These are phyloP conservation scores for Nemania sp. DNA, from an alignment of 2,329 filamentous ascomycete species.

Conservation along the genomic window DNA sequence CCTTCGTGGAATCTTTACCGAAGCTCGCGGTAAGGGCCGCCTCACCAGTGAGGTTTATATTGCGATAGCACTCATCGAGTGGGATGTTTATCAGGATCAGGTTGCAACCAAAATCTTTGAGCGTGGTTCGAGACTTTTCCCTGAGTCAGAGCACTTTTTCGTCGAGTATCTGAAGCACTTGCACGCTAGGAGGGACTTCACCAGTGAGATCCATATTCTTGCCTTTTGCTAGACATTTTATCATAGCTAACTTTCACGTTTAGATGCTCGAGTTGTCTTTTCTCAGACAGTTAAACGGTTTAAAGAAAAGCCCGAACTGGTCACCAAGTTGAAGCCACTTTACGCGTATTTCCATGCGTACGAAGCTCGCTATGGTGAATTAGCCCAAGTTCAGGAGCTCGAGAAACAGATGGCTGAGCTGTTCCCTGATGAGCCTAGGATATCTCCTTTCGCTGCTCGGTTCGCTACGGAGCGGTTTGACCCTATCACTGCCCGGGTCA, in stretches of 20 bases:
- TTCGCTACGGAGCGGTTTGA: slow-evolving; percentile 77
- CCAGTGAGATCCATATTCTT: slow-evolving; percentile 71
- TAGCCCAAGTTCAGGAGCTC: slow-evolving; percentile 85
- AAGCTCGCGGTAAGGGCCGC: slow-evolving; percentile 83
- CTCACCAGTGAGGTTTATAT: slow-evolving; percentile 95
- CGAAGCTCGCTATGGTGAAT: slow-evolving; percentile 90
- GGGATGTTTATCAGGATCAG: slow-evolving; percentile 91
- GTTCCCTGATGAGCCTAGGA: slow-evolving; percentile 83
- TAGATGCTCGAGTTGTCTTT: slow-evolving; percentile 93
- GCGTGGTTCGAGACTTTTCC: slow-evolving; percentile 88
- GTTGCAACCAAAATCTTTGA: slow-evolving; percentile 96
- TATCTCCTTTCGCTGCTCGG: slow-evolving; percentile 75
- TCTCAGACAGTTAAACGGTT: slow-evolving; percentile 89
- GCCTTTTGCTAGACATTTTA: not conserved
- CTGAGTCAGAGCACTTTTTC: slow-evolving; percentile 89
- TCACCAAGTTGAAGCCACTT: slow-evolving; percentile 77
- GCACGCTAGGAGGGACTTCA: slow-evolving; percentile 88
- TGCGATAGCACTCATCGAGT: slow-evolving; percentile 88
- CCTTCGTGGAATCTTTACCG: slow-evolving; percentile 83
- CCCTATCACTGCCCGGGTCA: slow-evolving; percentile 76
- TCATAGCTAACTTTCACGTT: slow-evolving; percentile 32
- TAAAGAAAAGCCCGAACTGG: slow-evolving; percentile 72
- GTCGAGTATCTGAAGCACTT: slow-evolving; percentile 96
- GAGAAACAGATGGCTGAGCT: slow-evolving; percentile 91
- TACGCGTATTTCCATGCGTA: slow-evolving; percentile 94